Evolutionary conservation across 306 rosid genomes (phyloP), one percentile per base, ranked within the genome.

Genomic region (Betula pendula): DNA sequence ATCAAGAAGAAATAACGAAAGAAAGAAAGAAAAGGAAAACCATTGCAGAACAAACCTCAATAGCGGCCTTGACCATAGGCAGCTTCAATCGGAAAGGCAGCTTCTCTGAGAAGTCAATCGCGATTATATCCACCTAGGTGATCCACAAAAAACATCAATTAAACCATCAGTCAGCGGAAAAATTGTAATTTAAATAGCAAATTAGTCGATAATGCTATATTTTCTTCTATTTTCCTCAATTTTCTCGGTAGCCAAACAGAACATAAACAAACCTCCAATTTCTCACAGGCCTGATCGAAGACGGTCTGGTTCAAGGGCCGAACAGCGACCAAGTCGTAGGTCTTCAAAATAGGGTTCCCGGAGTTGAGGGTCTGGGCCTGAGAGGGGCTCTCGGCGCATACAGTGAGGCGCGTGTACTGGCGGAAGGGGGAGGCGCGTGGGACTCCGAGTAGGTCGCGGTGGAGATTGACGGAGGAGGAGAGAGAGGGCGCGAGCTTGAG

Each of bases 391-490:
- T 90, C 90, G 19, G 77, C 81, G 80, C 77, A 80, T 68, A 95
- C 87, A 29, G 97, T 95, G 53, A 95, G 90, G 56, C 97, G 96
- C 33, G 92, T 92, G 88, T 92, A 94, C 84, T 94, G 96, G 11
- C 90, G 96, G 82, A 94, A 94, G 25, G 92, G 96, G 33, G 95
- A 72, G 51, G 92, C 58, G 12, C 68, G 76, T 1, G 91, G 91
- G 71, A 88, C 74, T 11, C 88, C 82, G 50, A 92, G 92, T 22
- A 84, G 85, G 55, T 86, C 83, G 14, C 96, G 97, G 81, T 95
- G 99, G 84, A 92, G 89, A 44, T 83, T 79, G 0, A 90, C 90
- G 55, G 97, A 81, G 10, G 87, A 74, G 42, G 93, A 72, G 68
- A 92, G 91, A 42, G 85, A 79, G 6, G 98, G 95, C 16, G 89